These are phyloP conservation scores for Mortierella sp. DNA, from an alignment of 371 early-diverging fungal species.

Conservation along the genomic window DNA sequence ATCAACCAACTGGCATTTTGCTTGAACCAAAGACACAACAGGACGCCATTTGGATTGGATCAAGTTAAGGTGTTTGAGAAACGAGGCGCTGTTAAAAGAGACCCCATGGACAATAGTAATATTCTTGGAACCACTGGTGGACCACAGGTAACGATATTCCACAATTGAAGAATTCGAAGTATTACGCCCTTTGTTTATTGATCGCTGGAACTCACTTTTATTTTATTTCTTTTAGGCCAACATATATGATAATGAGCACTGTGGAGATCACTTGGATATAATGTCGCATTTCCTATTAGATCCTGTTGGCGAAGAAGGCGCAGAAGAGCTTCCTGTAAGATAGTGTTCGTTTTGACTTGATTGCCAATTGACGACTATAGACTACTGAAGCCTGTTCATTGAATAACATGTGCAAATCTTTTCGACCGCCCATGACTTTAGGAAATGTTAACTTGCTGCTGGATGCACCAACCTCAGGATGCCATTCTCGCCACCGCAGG, in stretches of 20 bases:
- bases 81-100: slow-evolving; percentile 74
- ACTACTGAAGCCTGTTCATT: neutral
- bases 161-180: neutral
- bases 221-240: slow-evolving; percentile 66
- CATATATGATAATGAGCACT: slow-evolving; percentile 92
- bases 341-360: neutral
- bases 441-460: slow-evolving; percentile 75
- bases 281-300: slow-evolving; percentile 87
- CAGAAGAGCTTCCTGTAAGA: slow-evolving; percentile 50
- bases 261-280: slow-evolving; percentile 91
- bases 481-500: slow-evolving; percentile 80
- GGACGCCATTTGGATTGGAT: slow-evolving; percentile 66
- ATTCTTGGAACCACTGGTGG: slow-evolving; percentile 81
- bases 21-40: slow-evolving; percentile 68
- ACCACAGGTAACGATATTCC: slow-evolving; percentile 61
- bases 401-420: too few relatives aligned
- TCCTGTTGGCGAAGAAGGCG: slow-evolving; percentile 51
- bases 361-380: neutral
- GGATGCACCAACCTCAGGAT: slow-evolving; percentile 77
- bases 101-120: slow-evolving; percentile 78
- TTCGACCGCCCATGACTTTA: slow-evolving; percentile 7
- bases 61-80: slow-evolving; percentile 73
- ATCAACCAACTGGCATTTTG: slow-evolving; percentile 82
- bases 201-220: neutral
- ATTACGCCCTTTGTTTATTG: neutral